phyloP scores from a whole-genome alignment of 345 rosid genomes.

The Eucalyptus victrix region DNA sequence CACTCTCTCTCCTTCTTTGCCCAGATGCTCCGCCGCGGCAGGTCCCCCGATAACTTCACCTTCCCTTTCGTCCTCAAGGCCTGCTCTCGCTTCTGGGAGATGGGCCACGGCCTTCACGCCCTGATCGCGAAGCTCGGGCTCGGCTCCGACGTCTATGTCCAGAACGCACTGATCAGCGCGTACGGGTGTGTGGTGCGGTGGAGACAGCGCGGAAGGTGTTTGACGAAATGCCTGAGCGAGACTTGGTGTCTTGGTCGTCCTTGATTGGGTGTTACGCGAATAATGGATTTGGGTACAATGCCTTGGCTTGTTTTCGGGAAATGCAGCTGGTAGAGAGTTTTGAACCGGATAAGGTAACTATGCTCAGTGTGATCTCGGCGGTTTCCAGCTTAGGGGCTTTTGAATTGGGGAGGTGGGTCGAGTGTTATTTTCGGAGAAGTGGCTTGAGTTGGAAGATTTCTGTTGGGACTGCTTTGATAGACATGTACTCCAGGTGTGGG shows the following conservation, averaged over 20 bases:
- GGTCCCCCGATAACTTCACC: too few species aligned
- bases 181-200: constrained; percentile 13
- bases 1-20: too few species aligned
- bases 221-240: constrained; percentile 20
- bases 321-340: constrained; percentile 17
- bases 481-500: too few species aligned
- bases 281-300: constrained; percentile 19
- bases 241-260: constrained; percentile 7
- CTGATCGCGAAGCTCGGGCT: constrained; percentile 19
- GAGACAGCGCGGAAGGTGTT: constrained; percentile 17
- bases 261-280: constrained; percentile 15
- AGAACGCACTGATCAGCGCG: constrained; percentile 17
- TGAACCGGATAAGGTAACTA: constrained; percentile 21
- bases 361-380: too few species aligned
- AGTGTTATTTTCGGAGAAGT: too few species aligned
- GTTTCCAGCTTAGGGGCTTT: too few species aligned
- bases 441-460: too few species aligned
- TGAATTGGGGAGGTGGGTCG: too few species aligned
- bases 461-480: too few species aligned
- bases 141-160: constrained; percentile 4
- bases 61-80: constrained; percentile 27
- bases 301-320: constrained; percentile 17
- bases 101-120: constrained; percentile 11
- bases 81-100: constrained; percentile 8
- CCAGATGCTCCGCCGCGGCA: too few species aligned